A percentile compares a stretch with the other conserved stretches of the same genome.
These are phyloP conservation scores for Umbelopsis isabellina DNA, from an alignment of 192 early-diverging fungal genomes.

Conservation along the genomic window DNA sequence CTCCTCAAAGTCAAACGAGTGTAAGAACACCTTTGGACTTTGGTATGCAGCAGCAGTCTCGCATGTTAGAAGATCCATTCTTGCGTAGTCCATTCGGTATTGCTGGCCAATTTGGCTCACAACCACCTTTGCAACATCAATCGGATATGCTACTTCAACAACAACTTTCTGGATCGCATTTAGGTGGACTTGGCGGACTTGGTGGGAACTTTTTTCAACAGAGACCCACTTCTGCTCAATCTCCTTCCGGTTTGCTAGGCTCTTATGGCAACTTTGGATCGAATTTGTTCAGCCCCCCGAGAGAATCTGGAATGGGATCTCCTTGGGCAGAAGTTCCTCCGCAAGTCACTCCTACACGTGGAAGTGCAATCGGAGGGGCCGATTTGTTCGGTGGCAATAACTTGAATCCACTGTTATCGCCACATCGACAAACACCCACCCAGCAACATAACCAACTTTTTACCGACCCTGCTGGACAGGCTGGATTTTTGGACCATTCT, in stretches of 20 bases:
- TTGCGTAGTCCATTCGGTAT: conserved; percentile 27
- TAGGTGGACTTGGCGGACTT: conserved; percentile 7
- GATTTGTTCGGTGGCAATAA: not conserved
- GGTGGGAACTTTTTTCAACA: conserved; percentile 17
- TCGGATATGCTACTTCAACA: conserved; percentile 17
- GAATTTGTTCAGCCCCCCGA: conserved; percentile 13
- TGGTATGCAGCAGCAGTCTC: not conserved
- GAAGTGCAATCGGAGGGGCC: conserved; percentile 9
- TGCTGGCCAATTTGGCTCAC: conserved; percentile 16
- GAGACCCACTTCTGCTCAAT: conserved; percentile 2
- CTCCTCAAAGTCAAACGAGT: not conserved
- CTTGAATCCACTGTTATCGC: conserved; percentile 8
- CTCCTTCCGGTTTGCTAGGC: conserved; percentile 19
- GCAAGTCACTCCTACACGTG: not conserved
- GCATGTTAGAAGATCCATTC: conserved; percentile 14
- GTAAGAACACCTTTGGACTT: not conserved
- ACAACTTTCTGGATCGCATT: conserved; percentile 13
- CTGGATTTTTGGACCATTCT: conserved; percentile 25
- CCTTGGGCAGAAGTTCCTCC: conserved; percentile 25
- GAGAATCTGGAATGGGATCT: conserved; percentile 15
- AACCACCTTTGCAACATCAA: conserved; percentile 14
- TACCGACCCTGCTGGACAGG: not conserved
- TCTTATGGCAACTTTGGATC: conserved; percentile 23
- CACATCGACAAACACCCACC: conserved; percentile 17
- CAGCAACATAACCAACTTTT: conserved; percentile 5